phyloP scores from a whole-genome alignment of 768 basidiomycete genomes.

The Calocera cornea region DNA sequence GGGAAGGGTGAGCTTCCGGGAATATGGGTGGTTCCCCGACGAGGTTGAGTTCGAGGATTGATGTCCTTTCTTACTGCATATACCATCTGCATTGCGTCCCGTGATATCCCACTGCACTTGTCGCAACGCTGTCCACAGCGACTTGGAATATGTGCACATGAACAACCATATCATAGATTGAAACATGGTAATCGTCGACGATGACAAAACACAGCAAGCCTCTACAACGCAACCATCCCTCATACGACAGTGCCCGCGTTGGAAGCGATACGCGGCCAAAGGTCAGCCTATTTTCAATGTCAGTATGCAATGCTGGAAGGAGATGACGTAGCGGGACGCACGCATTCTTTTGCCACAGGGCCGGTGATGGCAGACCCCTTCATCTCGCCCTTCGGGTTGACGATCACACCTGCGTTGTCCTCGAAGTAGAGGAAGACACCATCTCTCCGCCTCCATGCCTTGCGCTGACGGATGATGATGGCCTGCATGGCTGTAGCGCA shows the following conservation, averaged over 20 bases:
- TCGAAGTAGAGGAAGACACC: slow-evolving; percentile 99
- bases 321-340: slow-evolving; percentile 31
- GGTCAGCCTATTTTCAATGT: slow-evolving; percentile 53
- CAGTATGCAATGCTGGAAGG: neutral
- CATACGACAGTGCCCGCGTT: slow-evolving; percentile 97
- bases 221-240: slow-evolving; percentile 17
- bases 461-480: slow-evolving; percentile 93
- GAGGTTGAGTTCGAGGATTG: slow-evolving; percentile 7
- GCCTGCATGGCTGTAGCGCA: slow-evolving; percentile 73
- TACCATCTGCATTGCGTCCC: no score
- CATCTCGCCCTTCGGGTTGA: slow-evolving; percentile 99
- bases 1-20: slow-evolving; percentile 35
- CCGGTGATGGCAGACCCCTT: slow-evolving; percentile 96
- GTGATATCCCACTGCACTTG: no score
- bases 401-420: slow-evolving; percentile 95
- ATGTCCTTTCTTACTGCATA: neutral
- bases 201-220: neutral
- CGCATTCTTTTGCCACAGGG: slow-evolving; percentile 99
- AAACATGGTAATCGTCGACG: neutral
- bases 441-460: slow-evolving; percentile 94
- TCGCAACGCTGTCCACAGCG: no score
- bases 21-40: slow-evolving; percentile 26
- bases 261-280: slow-evolving; percentile 98
- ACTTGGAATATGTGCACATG: neutral
- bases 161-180: slow-evolving; percentile 3